Percentiles rank a stretch among this genome's conserved stretches.
Evolutionary conservation across 2,329 filamentous ascomycete species (phyloP).

Genomic region (Colletotrichum somersetense): DNA sequence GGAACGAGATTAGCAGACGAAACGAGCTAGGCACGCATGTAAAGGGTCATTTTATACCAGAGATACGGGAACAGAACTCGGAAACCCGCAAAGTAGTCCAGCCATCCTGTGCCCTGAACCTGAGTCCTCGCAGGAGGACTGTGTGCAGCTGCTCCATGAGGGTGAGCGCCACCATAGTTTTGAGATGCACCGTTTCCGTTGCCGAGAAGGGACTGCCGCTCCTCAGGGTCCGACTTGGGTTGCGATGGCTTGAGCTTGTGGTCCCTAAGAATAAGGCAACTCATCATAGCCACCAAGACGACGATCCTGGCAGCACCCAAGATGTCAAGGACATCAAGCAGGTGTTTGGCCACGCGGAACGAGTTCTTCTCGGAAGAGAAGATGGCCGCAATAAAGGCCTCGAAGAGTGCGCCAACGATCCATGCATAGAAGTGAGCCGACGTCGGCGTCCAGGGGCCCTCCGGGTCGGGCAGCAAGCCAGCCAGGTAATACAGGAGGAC

Average conservation of each 20-base stretch:
- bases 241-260: constrained; percentile 47
- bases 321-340: constrained; percentile 50
- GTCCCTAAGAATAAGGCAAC: constrained; percentile 48
- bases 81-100: constrained; percentile 62
- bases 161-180: constrained; percentile 47
- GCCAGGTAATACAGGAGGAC: constrained; percentile 58
- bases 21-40: not conserved
- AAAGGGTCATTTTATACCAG: constrained; percentile 49
- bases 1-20: constrained; percentile 30
- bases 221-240: constrained; percentile 50
- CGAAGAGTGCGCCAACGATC: constrained; percentile 51
- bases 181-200: constrained; percentile 51
- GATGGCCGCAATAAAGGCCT: constrained; percentile 53
- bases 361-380: constrained; percentile 48
- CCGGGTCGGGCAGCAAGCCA: constrained; percentile 58
- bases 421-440: constrained; percentile 54
- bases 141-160: constrained; percentile 12
- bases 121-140: constrained; percentile 46
- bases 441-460: constrained; percentile 58
- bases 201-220: constrained; percentile 55
- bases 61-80: constrained; percentile 60
- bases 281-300: constrained; percentile 53
- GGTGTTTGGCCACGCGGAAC: constrained; percentile 47
- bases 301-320: constrained; percentile 51
- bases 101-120: constrained; percentile 55